Evolutionary conservation across 192 early-diverging fungal genomes (phyloP), one percentile per base, ranked within the genome.

Genomic region (Haplosporangium gracile): DNA sequence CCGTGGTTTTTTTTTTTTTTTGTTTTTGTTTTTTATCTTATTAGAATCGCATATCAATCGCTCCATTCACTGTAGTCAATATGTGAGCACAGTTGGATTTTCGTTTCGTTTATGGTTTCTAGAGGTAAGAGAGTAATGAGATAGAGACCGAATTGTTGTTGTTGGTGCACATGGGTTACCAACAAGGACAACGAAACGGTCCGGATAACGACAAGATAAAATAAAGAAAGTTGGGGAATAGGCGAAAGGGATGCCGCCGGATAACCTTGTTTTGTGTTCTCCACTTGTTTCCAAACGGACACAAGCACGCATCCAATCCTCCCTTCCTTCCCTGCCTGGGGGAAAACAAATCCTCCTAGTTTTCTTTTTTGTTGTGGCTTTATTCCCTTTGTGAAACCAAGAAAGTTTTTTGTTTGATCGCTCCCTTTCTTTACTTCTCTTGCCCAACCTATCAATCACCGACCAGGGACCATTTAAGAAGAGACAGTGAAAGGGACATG

Each of bases 371-470:
- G 1, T 1, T 57, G 2, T 24, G 5, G 8, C 26, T 22, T 53
- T 53, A 18, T 22, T 57, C 26, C n/a, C 26, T 65, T 65, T 65
- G 60, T 65, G 60, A 65, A 65, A 65, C 60, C 60, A 65, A 65
- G n/a, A 65, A 15, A 15, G 60, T 32, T 51, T 51, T 18, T 51
- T 51, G 49, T 51, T 65, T 57, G 55, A n/a, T n/a, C 55, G n/a
- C 55, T 57, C 55, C 7, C n/a, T 10, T 26, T 24, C 0, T 32
- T 32, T 9, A 34, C 11, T 60, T 60, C n/a, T 24, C 51, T 18
- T 24, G 18, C 22, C 7, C 34, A n/a, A 36, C 18, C 34, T 34
- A 70, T 34, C 69, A 40, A 70, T 7, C 39, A 70, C 38, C 38
- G 20, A 20, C 69, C 16, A 70, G 2, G 11, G 36, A 6, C 16